These are phyloP conservation scores for Bacidia rubella DNA, from an alignment of 495 filamentous ascomycete species.

Conservation along the genomic window DNA sequence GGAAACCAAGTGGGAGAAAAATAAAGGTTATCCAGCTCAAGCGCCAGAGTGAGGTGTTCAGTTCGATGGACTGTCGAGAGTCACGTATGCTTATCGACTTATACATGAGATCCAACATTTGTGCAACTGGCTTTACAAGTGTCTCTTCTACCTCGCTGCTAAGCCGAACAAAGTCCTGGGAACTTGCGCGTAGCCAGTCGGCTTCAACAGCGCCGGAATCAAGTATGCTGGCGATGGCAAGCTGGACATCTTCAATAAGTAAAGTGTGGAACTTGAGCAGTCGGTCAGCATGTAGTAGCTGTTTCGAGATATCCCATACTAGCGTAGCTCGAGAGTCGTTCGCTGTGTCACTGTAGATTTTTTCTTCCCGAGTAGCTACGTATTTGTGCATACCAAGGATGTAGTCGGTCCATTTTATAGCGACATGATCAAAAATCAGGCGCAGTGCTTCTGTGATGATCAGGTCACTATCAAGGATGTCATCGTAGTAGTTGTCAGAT, in stretches of 20 bases:
- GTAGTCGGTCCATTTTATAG: slow-evolving; percentile 11
- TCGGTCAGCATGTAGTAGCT: slow-evolving; percentile 37
- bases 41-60: slow-evolving; percentile 27
- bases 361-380: slow-evolving; percentile 31
- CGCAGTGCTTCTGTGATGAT: background rate
- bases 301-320: slow-evolving; percentile 34
- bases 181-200: too few relatives aligned
- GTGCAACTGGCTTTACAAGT: slow-evolving; percentile 10
- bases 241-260: slow-evolving; percentile 31
- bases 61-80: slow-evolving; percentile 32
- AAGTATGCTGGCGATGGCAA: slow-evolving; percentile 19
- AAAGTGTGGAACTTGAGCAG: slow-evolving; percentile 35
- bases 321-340: slow-evolving; percentile 37
- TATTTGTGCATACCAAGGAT: slow-evolving; percentile 11
- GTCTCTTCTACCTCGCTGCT: slow-evolving; percentile 13
- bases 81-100: slow-evolving; percentile 42
- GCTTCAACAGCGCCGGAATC: slow-evolving; percentile 1
- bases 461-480: too few relatives aligned
- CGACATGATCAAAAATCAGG: slow-evolving; percentile 9
- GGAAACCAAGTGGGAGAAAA: slow-evolving; percentile 41
- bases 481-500: too few relatives aligned
- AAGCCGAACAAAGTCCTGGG: slow-evolving; percentile 7
- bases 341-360: slow-evolving; percentile 39
- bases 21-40: slow-evolving; percentile 37
- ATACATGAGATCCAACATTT: slow-evolving; percentile 30